A percentile compares a stretch with the other conserved stretches of the same genome.
phyloP scores from a whole-genome alignment of 2,329 filamentous ascomycete genomes.

The Sporothrix humicola region DNA sequence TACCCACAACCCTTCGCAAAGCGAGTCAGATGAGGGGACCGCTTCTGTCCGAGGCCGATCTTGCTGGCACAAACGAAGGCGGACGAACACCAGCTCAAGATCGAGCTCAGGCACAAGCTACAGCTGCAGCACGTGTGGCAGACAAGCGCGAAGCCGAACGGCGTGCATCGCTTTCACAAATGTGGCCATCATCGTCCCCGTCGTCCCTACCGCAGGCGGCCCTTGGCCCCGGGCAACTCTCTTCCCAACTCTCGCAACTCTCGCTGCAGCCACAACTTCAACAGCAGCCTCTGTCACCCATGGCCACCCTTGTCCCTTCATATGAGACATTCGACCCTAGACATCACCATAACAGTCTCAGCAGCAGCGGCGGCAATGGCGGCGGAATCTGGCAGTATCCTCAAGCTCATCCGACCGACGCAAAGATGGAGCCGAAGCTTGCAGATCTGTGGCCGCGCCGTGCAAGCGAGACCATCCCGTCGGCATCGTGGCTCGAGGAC shows the following conservation, averaged over 20 bases:
- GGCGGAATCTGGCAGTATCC: constrained; percentile 4
- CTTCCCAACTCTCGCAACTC: background rate
- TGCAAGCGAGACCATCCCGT: background rate
- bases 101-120: background rate
- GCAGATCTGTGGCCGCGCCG: constrained; percentile 17
- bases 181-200: constrained; percentile 20
- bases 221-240: background rate
- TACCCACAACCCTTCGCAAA: background rate
- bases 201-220: background rate
- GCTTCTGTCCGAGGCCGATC: background rate
- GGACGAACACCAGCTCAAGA: background rate
- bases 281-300: background rate
- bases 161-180: background rate
- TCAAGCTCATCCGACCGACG: background rate
- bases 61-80: background rate
- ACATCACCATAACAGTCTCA: constrained; percentile 4
- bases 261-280: background rate
- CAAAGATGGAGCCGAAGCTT: background rate
- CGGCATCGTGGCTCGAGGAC: constrained; percentile 6
- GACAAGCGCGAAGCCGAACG: background rate
- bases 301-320: background rate
- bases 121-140: constrained; percentile 1
- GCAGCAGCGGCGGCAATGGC: background rate
- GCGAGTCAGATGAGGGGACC: background rate
- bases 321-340: background rate